Evolutionary conservation across 2,329 filamentous ascomycete genomes (phyloP).

Genomic region (Calycina marina): DNA sequence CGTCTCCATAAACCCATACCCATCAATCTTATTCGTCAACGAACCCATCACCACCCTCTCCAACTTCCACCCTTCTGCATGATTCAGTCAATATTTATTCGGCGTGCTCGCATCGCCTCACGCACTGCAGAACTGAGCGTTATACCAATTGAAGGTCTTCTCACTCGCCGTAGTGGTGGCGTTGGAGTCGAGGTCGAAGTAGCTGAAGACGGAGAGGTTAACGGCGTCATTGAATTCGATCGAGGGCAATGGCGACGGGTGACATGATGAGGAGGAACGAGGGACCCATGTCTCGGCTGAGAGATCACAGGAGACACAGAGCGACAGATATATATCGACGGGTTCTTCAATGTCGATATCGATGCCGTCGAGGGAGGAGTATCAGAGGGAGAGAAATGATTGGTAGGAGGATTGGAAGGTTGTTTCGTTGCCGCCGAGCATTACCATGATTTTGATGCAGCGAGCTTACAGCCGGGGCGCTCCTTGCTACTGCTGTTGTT

Average conservation of each 20-base stretch:
- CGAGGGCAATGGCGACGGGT: constrained; percentile 42
- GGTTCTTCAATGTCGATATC: constrained; percentile 81
- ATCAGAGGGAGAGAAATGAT: constrained; percentile 32
- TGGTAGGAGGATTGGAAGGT: constrained; percentile 6
- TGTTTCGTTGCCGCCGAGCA: constrained; percentile 20
- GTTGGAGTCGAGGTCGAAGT: constrained; percentile 64
- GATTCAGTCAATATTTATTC: constrained; percentile 3
- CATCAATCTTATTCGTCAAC: constrained; percentile 4
- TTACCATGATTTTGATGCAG: constrained; percentile 8
- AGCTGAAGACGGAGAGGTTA: constrained; percentile 36
- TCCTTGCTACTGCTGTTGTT: constrained; percentile 4
- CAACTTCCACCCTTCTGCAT: constrained; percentile 6
- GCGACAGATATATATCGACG: constrained; percentile 53
- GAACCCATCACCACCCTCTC: constrained; percentile 4
- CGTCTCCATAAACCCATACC: constrained; percentile 4
- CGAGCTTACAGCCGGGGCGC: constrained; percentile 2
- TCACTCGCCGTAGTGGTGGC: constrained; percentile 1
- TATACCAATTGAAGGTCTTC: constrained; percentile 5
- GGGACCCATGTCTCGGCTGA: constrained; percentile 54
- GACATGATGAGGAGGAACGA: constrained; percentile 51
- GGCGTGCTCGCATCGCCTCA: constrained; percentile 4
- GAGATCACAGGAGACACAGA: constrained; percentile 67
- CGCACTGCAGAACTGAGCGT: constrained; percentile 8
- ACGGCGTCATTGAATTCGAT: constrained; percentile 27
- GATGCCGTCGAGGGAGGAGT: constrained; percentile 75